Conservation (phyloP, 768 basidiomycete genomes). For the Thelephora ganbajun region DNA sequence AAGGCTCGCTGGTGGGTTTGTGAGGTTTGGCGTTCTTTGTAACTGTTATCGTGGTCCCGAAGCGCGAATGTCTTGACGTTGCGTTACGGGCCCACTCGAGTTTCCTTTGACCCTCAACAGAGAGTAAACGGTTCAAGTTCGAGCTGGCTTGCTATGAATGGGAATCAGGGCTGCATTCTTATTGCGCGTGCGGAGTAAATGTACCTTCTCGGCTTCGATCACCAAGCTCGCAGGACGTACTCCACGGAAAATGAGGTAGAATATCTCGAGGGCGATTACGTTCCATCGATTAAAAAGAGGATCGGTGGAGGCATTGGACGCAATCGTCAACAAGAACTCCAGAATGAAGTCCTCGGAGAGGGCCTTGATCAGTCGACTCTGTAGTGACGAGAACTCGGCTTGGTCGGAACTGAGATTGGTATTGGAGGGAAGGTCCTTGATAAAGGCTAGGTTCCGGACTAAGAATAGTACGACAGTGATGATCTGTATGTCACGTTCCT, state of each 20-base stretch:
- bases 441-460: conserved; percentile 87
- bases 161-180: conserved; percentile 2
- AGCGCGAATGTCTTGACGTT: conserved; percentile 82
- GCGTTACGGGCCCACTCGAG: conserved; percentile 36
- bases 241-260: conserved; percentile 81
- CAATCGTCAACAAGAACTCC: conserved; percentile 73
- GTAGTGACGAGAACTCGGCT: conserved; percentile 64
- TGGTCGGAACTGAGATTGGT: conserved; percentile 63
- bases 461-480: conserved; percentile 82
- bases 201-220: conserved; percentile 52
- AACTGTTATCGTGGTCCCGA: conserved; percentile 89
- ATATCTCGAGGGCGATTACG: conserved; percentile 81
- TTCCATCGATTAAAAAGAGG: conserved; percentile 79
- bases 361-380: conserved; percentile 59
- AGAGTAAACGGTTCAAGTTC: conserved; percentile 63
- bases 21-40: conserved; percentile 38
- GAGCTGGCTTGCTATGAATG: conserved; percentile 45
- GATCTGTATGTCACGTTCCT: conserved; percentile 71
- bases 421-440: conserved; percentile 72
- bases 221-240: conserved; percentile 48
- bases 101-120: conserved; percentile 56
- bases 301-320: conserved; percentile 63
- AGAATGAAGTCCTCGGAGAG: conserved; percentile 62
- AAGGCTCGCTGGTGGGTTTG: conserved; percentile 7
- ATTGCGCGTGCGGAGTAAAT: conserved; percentile 5